Evolutionary conservation across 331 rosid species (phyloP).

Genomic region (Cydonia oblonga): DNA sequence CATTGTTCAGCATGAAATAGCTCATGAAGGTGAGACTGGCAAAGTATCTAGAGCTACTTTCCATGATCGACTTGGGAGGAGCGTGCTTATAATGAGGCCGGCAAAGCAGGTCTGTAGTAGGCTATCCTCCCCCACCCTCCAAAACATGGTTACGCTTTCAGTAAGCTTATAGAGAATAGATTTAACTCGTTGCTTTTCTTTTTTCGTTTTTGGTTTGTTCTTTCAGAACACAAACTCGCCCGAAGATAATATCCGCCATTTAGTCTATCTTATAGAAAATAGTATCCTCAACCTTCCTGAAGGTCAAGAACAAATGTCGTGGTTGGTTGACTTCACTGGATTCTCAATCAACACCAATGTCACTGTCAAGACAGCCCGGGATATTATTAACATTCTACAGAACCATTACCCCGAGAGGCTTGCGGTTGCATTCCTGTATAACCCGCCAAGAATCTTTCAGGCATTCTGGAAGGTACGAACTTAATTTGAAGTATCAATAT

Average conservation of each 20-base stretch:
- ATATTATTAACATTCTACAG: slow-evolving; percentile 64
- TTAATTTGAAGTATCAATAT: background rate
- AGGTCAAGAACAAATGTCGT: slow-evolving; percentile 85
- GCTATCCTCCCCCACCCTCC: background rate
- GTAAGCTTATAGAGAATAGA: background rate
- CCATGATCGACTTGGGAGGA: slow-evolving; percentile 64
- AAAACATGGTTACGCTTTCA: background rate
- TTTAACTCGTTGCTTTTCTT: background rate
- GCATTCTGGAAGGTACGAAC: slow-evolving; percentile 74
- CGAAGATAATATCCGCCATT: slow-evolving; percentile 53
- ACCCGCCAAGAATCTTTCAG: slow-evolving; percentile 82
- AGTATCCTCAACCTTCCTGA: slow-evolving; percentile 65
- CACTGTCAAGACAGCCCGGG: slow-evolving; percentile 62
- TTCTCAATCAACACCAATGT: slow-evolving; percentile 43
- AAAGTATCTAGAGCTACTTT: slow-evolving; percentile 74
- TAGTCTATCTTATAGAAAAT: slow-evolving; percentile 79
- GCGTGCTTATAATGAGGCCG: slow-evolving; percentile 86
- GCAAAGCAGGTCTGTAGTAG: slow-evolving; percentile 68
- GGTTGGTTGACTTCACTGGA: slow-evolving; percentile 86
- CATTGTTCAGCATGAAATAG: slow-evolving; percentile 56
- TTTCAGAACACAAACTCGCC: slow-evolving; percentile 59
- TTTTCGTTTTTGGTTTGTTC: background rate
- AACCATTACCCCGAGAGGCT: slow-evolving; percentile 95
- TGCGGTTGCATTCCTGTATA: slow-evolving; percentile 54
- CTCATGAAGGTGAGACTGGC: slow-evolving; percentile 93